Percentiles rank a stretch among this genome's conserved stretches.
Evolutionary conservation across 345 rosid species (phyloP).

Genomic region (Aethionema arabicum): DNA sequence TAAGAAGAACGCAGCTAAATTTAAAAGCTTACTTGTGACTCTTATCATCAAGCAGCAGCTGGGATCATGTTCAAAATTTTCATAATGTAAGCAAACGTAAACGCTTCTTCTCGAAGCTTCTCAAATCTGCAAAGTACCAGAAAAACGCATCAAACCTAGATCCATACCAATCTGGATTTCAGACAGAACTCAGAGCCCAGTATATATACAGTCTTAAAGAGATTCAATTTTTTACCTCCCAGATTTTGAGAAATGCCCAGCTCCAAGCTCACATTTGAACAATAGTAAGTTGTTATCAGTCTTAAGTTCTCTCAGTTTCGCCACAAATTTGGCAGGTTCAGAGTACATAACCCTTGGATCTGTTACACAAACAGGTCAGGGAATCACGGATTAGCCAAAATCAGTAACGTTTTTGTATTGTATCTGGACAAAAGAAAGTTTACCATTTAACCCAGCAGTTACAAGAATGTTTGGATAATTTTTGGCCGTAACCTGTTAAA

Average conservation of each 20-base stretch:
- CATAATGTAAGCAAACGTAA: conserved; percentile 65
- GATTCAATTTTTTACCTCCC: conserved; percentile 59
- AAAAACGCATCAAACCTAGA: background rate
- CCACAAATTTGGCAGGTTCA: conserved; percentile 90
- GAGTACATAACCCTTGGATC: conserved; percentile 94
- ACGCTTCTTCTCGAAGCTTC: conserved; percentile 86
- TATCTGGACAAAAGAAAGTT: conserved; percentile 26
- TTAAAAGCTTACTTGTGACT: conserved; percentile 12
- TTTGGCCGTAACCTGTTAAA: conserved; percentile 64
- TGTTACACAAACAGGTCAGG: conserved; percentile 30
- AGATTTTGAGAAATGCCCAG: conserved; percentile 93
- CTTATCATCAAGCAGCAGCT: background rate
- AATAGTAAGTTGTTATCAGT: conserved; percentile 64
- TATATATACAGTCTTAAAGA: background rate
- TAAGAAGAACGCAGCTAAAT: conserved; percentile 3
- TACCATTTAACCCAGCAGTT: conserved; percentile 87
- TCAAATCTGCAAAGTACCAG: conserved; percentile 62
- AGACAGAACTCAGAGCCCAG: background rate
- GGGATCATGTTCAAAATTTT: conserved; percentile 78
- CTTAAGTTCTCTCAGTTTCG: conserved; percentile 87
- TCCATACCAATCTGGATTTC: conserved; percentile 6
- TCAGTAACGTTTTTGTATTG: background rate
- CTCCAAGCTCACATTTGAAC: conserved; percentile 89
- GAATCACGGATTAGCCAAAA: conserved; percentile 1
- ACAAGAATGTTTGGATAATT: conserved; percentile 79